Percentiles rank a stretch among this genome's conserved stretches.
Evolutionary conservation across 768 basidiomycete species (phyloP).

Genomic region (Strobilomyces dryophilus): DNA sequence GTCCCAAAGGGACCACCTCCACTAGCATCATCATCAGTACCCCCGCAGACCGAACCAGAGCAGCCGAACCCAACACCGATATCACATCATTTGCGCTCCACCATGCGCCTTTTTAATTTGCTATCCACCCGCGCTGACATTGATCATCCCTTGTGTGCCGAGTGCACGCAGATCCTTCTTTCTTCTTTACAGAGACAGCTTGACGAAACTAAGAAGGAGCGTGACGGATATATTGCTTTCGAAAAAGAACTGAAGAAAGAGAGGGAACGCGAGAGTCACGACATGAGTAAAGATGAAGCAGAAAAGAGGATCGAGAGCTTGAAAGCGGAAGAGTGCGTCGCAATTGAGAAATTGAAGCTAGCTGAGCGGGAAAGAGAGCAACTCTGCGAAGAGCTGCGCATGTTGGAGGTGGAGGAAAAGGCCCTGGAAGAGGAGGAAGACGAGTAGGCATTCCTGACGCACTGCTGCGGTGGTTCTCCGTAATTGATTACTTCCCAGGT

Average conservation of each 20-base stretch:
- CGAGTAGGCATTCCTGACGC: slow-evolving; percentile 48
- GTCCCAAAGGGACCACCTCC: slow-evolving; percentile 23
- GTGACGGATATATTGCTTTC: slow-evolving; percentile 91
- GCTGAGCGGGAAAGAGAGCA: slow-evolving; percentile 75
- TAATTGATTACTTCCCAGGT: slow-evolving; percentile 41
- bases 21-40: slow-evolving; percentile 23
- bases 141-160: slow-evolving; percentile 92
- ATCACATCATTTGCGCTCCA: slow-evolving; percentile 74
- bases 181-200: slow-evolving; percentile 71
- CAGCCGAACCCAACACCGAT: slow-evolving; percentile 67
- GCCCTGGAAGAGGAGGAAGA: slow-evolving; percentile 79
- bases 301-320: slow-evolving; percentile 71
- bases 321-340: slow-evolving; percentile 62
- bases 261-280: slow-evolving; percentile 65
- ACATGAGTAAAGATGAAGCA: slow-evolving; percentile 57
- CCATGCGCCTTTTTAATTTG: slow-evolving; percentile 69
- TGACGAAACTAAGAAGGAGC: slow-evolving; percentile 86
- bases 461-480: not conserved
- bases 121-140: slow-evolving; percentile 75
- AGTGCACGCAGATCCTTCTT: slow-evolving; percentile 85
- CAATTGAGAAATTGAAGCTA: slow-evolving; percentile 68
- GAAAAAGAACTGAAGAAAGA: slow-evolving; percentile 85
- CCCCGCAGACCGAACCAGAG: slow-evolving; percentile 43
- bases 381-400: slow-evolving; percentile 66
- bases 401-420: slow-evolving; percentile 74